phyloP scores from a whole-genome alignment of 441 rosid species.

The Adansonia grandidieri region DNA sequence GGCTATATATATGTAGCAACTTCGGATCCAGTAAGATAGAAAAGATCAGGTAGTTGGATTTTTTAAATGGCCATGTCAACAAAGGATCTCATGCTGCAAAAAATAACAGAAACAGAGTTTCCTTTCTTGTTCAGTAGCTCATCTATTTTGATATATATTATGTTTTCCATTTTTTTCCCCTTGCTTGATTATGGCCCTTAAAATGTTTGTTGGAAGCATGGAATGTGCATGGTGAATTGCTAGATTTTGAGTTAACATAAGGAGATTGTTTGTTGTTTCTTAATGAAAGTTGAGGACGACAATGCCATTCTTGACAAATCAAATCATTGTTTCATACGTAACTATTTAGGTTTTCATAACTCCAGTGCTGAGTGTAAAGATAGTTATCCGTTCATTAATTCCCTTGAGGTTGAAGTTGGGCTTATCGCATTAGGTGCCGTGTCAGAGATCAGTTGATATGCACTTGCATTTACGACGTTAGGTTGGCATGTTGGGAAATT shows the following conservation, averaged over 20 bases:
- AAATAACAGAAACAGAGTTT: slow-evolving; percentile 26
- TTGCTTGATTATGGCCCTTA: neutral
- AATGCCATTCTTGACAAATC: neutral
- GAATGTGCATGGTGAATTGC: neutral
- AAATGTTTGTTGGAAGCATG: neutral
- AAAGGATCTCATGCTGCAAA: slow-evolving; percentile 30
- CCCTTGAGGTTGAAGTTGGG: neutral
- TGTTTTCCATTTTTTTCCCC: neutral
- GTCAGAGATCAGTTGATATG: neutral
- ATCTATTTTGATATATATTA: neutral
- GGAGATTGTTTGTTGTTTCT: too few relatives aligned
- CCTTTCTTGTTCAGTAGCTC: slow-evolving; percentile 4
- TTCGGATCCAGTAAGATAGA: slow-evolving; percentile 20
- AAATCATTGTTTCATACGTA: neutral
- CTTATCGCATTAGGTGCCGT: neutral
- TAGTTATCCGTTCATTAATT: neutral
- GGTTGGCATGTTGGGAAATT: neutral
- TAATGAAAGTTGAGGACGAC: too few relatives aligned
- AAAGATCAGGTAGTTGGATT: slow-evolving; percentile 24
- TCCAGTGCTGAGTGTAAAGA: neutral
- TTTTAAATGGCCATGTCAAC: slow-evolving; percentile 21
- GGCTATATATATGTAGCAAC: slow-evolving; percentile 20
- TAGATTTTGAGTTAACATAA: neutral
- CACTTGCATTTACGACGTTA: neutral
- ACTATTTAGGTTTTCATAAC: neutral